Percentiles rank a stretch among this genome's conserved stretches.
Conservation (phyloP, 495 filamentous ascomycete genomes). For the Choiromyces venosus region DNA sequence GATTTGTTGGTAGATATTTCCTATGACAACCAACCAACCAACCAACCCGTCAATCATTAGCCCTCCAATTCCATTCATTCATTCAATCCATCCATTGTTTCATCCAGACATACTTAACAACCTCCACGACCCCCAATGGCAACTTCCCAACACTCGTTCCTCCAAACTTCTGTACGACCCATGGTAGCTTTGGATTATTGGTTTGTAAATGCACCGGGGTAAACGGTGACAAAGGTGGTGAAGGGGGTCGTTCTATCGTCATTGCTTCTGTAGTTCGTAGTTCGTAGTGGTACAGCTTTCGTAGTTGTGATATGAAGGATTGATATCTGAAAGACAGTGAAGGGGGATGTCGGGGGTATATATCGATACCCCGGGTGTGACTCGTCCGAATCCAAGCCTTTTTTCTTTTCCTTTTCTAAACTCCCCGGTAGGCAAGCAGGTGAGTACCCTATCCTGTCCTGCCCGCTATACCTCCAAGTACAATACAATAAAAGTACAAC, state of each 20-base stretch:
- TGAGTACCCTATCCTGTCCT: not conserved
- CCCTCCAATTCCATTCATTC: not conserved
- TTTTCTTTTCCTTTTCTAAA: too few species aligned
- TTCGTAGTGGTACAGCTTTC: not conserved
- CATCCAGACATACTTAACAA: constrained; percentile 67
- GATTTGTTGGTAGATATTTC: constrained; percentile 58
- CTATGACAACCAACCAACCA: constrained; percentile 18
- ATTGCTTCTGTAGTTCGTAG: not conserved
- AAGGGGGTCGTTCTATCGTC: not conserved
- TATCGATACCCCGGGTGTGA: not conserved
- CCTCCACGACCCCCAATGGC: constrained; percentile 63
- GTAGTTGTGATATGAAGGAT: not conserved
- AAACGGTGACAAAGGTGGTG: not conserved
- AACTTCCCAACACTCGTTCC: constrained; percentile 72
- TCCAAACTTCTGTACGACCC: constrained; percentile 79
- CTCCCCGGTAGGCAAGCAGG: not conserved
- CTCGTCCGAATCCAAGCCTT: too few species aligned
- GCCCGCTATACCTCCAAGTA: too few species aligned
- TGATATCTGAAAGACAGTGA: not conserved
- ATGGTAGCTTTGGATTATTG: constrained; percentile 43
- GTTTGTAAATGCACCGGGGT: not conserved
- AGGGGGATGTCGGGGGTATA: not conserved
- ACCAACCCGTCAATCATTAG: constrained; percentile 15
- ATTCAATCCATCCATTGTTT: too few species aligned
- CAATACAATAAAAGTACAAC: too few species aligned